Conservation (phyloP, 2,329 filamentous ascomycete species). For the Colletotrichum chlorophyti region DNA sequence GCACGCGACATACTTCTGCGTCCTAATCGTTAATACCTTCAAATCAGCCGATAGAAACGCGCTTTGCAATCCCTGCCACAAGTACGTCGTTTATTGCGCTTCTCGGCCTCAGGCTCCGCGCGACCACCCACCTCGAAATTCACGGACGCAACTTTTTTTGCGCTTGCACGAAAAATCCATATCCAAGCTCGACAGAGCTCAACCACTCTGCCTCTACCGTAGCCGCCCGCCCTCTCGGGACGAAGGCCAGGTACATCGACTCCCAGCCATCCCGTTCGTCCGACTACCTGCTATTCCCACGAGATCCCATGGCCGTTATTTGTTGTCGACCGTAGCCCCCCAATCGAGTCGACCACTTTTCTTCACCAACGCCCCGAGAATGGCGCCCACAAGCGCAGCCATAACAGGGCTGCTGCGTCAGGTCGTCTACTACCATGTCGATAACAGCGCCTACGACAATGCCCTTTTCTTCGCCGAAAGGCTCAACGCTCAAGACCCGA, state of each 20-base stretch:
- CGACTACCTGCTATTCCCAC: not conserved
- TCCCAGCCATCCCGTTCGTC: conserved; percentile 2
- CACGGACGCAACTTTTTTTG: conserved; percentile 26
- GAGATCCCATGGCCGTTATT: conserved; percentile 25
- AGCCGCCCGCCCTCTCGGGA: conserved; percentile 6
- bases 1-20: not conserved
- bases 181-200: conserved; percentile 24
- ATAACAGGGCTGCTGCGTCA: conserved; percentile 63
- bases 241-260: not conserved
- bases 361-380: conserved; percentile 36
- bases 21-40: conserved; percentile 20
- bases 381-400: conserved; percentile 60
- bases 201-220: conserved; percentile 1
- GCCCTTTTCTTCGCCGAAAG: conserved; percentile 93
- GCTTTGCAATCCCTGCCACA: not conserved
- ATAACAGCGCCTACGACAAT: conserved; percentile 88
- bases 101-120: conserved; percentile 16
- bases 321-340: conserved; percentile 24
- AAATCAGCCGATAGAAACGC: conserved; percentile 1
- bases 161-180: conserved; percentile 8
- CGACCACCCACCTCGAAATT: conserved; percentile 24
- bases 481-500: conserved; percentile 82
- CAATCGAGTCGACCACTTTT: conserved; percentile 6
- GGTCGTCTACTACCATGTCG: conserved; percentile 74
- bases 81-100: not conserved